phyloP scores from a whole-genome alignment of 2,329 filamentous ascomycete genomes.

The Scedosporium minutisporum region DNA sequence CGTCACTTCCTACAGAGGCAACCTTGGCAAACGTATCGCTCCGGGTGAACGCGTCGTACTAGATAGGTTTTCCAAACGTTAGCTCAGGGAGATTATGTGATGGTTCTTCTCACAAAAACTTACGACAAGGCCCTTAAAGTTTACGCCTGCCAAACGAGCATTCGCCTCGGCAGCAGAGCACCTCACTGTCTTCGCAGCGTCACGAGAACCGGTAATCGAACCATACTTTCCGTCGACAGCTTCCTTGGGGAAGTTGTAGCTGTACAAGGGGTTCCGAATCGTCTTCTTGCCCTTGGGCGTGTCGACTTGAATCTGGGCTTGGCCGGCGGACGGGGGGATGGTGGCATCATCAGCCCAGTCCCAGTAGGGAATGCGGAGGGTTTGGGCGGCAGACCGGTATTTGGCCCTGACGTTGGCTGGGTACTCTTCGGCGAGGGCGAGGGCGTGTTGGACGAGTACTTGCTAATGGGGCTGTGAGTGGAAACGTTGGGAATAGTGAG shows the following conservation, averaged over 20 bases:
- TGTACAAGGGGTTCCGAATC: constrained; percentile 42
- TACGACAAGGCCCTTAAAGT: constrained; percentile 32
- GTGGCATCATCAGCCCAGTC: constrained; percentile 37
- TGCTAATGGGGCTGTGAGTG: constrained; percentile 28
- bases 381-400: constrained; percentile 35
- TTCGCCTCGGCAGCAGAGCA: constrained; percentile 31
- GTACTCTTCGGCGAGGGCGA: constrained; percentile 35
- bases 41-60: constrained; percentile 32
- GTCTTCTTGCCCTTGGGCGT: constrained; percentile 16
- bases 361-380: constrained; percentile 42
- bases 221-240: constrained; percentile 29
- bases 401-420: constrained; percentile 18
- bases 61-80: neutral
- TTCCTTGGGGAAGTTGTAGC: constrained; percentile 36
- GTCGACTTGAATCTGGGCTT: constrained; percentile 2
- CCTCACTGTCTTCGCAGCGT: constrained; percentile 13
- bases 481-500: constrained; percentile 5
- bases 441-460: constrained; percentile 36
- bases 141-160: constrained; percentile 17
- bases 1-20: constrained; percentile 21
- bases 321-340: constrained; percentile 31
- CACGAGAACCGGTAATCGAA: constrained; percentile 29
- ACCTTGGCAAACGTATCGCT: constrained; percentile 25
- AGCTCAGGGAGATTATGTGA: neutral
- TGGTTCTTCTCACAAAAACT: constrained; percentile 12